These are phyloP conservation scores for Solanum hybrid DNA, from an alignment of 305 asterid genomes.

Conservation along the genomic window DNA sequence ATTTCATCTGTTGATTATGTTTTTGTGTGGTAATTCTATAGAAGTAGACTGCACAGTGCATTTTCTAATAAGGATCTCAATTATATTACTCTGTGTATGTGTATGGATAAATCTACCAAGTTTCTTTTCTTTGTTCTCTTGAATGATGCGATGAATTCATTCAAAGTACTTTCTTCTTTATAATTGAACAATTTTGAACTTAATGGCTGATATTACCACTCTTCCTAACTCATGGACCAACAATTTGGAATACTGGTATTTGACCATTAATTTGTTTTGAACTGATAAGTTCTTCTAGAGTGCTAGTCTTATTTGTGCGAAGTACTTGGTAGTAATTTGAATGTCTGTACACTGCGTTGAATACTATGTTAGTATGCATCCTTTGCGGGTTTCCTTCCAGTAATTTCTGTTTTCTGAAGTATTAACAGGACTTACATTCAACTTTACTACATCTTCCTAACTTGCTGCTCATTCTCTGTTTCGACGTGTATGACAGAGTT, in stretches of 20 bases:
- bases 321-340: not conserved
- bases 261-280: not conserved
- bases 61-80: not conserved
- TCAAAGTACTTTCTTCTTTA: not conserved
- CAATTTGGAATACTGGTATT: not conserved
- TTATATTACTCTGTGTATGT: not conserved
- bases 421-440: not conserved
- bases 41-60: not conserved
- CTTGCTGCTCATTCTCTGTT: not conserved
- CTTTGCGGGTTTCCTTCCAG: not conserved
- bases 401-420: not conserved
- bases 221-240: not conserved
- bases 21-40: not conserved
- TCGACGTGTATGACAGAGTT: conserved; percentile 13
- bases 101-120: not conserved
- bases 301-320: not conserved
- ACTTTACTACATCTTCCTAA: not conserved
- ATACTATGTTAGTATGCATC: not conserved
- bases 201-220: not conserved
- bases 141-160: not conserved
- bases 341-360: not conserved
- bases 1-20: not conserved
- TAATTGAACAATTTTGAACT: not conserved
- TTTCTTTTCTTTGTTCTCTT: not conserved
- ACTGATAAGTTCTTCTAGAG: not conserved